These are phyloP conservation scores for Fusarium cicatricum DNA, from an alignment of 2,329 filamentous ascomycete species.

Conservation along the genomic window DNA sequence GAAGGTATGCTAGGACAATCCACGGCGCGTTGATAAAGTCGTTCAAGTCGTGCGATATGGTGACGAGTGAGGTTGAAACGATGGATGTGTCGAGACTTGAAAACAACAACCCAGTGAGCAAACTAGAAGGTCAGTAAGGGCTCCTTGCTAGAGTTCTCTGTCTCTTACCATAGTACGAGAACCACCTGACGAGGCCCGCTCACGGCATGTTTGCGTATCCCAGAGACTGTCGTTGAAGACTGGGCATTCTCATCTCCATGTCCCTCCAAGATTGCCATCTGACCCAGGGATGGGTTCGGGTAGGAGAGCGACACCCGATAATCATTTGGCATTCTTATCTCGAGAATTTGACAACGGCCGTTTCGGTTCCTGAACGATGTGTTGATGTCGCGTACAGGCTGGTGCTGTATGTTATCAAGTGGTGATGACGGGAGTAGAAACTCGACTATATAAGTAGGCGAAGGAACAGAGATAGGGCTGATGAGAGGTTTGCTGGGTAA, in stretches of 20 bases:
- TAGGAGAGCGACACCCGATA: slow-evolving; percentile 46
- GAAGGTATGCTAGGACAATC: slow-evolving; percentile 63
- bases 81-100: slow-evolving; percentile 67
- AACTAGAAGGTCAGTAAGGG: slow-evolving; percentile 46
- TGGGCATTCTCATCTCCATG: slow-evolving; percentile 3
- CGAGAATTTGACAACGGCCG: background rate
- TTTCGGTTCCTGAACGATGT: background rate
- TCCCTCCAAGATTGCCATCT: slow-evolving; percentile 39
- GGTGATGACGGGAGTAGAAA: background rate
- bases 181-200: slow-evolving; percentile 41
- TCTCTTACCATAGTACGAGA: slow-evolving; percentile 49
- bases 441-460: background rate
- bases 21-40: slow-evolving; percentile 62
- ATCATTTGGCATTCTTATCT: slow-evolving; percentile 38
- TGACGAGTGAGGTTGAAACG: slow-evolving; percentile 65
- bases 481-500: too few relatives aligned
- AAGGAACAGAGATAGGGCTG: background rate
- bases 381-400: too few relatives aligned
- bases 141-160: background rate
- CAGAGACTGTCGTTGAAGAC: slow-evolving; percentile 11
- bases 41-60: slow-evolving; percentile 60
- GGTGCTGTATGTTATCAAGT: background rate
- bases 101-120: slow-evolving; percentile 63
- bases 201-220: slow-evolving; percentile 36
- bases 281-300: slow-evolving; percentile 45